Evolutionary conservation across 768 basidiomycete species (phyloP), one percentile per base, ranked within the genome.

Genomic region (Auricularia sp.): DNA sequence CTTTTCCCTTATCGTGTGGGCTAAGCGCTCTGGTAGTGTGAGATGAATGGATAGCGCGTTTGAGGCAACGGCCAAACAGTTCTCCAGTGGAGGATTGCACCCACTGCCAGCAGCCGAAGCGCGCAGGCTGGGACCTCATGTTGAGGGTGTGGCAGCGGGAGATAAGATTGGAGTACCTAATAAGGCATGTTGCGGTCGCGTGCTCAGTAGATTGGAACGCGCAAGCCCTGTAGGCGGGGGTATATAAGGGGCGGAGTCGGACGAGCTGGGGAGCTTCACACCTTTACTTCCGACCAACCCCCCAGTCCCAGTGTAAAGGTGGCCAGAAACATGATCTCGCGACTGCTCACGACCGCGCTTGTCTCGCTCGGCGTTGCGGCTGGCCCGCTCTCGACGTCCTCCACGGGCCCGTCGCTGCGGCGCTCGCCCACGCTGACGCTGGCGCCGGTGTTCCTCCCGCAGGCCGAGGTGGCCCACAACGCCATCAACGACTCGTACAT

Each of bases 401-500:
- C 8, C 39, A 16, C 63, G 44, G 14, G 10, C 24, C n/a, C 63
- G 13, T 6, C 62, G n/a, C 62, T 13, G 36, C 11, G 35, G 56
- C 45, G 39, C 35, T 8, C 24, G 8, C 33, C 35, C 14, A 62
- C 45, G 45, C 44, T 54, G 36, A 36, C 47, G 8, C 34, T 64
- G 24, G 56, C 56, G 14, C 56, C 56, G 7, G 24, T 59, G 4
- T 34, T 59, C 56, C 29, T 35, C 24, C 56, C 56, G 24, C 18
- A 6, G 7, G 24, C 56, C 24, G 29, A 59, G 29, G 56, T 59
- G 24, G 56, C 85, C 63, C 85, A 90, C 75, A 85, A 87, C 62
- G 79, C 83, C 65, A 78, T 95, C 73, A 87, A 89, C 78, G 89
- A 95, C 80, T 90, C 92, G n/a, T 98, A 98, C 79, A 93, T 98